Evolutionary conservation across 108 stramenopile species (phyloP), one percentile per base, ranked within the genome.

Genomic region (Mediolabrus comicus): DNA sequence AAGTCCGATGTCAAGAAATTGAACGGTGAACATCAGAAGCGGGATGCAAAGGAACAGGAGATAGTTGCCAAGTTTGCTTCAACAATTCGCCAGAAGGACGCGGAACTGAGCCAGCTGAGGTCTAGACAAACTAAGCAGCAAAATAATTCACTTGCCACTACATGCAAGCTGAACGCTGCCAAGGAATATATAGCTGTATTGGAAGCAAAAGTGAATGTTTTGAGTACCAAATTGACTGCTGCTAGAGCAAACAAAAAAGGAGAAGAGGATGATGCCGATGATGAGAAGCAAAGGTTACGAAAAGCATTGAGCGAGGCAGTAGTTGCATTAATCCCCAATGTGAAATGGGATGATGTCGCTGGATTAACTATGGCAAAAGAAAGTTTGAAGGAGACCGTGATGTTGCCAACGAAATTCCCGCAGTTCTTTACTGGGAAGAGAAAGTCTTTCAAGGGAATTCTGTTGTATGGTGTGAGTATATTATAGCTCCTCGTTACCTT

Each of bases 281-380:
- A 80, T 22, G 94, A 97, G 73, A 87, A 86, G 72, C 58, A 71
- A 26, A 97, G 92, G 67, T 80, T 95, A 57, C 70, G 92, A 12
- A 92, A 86, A 31, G 91, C 91, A 5, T 68, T 97, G 54, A 69
- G 77, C 9, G 85, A 85, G 30, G 92, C 94, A 32, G 83, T 95
- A 61, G 90, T 97, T 3, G 75, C 92, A 26, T 97, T 98, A 71
- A 99, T 98, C 69, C 99, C 99, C 22, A 97, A 99, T 71, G 92
- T 99, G 26, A 87, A 82, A 60, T 99, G 98, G 98, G 89, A 87
- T 8, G 99, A 99, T 75, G 99, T 99, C 31, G 98, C 97, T 43
- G 99, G 99, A n/a, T 69, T 99, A 32, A 92, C 83, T 4, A 76
- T 83, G 59, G 99, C 99, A 17, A 99, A 99, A 83, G 95, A 95